Base-by-base conservation (phyloP, 305 asterid genomes). In the Stenogyne calaminthoides region DNA sequence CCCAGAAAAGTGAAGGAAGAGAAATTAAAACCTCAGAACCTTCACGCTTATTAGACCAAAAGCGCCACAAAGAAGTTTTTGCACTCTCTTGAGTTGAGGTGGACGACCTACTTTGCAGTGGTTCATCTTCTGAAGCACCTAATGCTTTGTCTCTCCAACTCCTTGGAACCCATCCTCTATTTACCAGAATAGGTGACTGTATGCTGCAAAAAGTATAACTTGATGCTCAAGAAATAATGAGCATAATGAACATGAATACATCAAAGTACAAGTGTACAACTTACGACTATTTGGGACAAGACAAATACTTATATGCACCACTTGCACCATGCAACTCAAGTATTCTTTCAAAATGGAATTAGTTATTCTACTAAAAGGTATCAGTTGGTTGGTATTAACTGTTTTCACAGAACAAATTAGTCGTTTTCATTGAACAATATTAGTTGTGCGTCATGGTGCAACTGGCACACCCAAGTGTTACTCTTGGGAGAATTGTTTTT, bases 111-210 rank as follows among this genome's bases (percentile, higher is more conserved):
- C 39, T 77, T 52, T 85, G 44, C 58, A 66, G 69, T 27, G 80
- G 60, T 54, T 75, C 80, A 67, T 69, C 82, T 37, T 82, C 77
- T 25, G 83, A 74, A 70, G 76, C 79, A 64, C 76, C 77, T 56
- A 82, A 58, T 56, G 87, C 85, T 81, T 84, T 82, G 80, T 94
- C 92, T 78, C 98, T 88, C 99, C 98, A 94, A 75, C 91, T 82
- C 67, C 96, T 91, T 0, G 98, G 99, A 34, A 94, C 98, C 99
- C 98, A 94, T 74, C 99, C 99, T 85, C 99, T 88, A 74, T 94
- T 94, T 70, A 94, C 98, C 57, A 94, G 86, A 73, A 94, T 77
- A 58, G 97, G 93, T 18, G 84, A 64, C 77, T 76, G 92, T 70
- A 83, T 58, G 40, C 98, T 94, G 94, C 78, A 81, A 83, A 73